Percentiles rank a stretch among this genome's conserved stretches.
Conservation (phyloP, 257 asterid genomes). For the Leptodermis oblonga region DNA sequence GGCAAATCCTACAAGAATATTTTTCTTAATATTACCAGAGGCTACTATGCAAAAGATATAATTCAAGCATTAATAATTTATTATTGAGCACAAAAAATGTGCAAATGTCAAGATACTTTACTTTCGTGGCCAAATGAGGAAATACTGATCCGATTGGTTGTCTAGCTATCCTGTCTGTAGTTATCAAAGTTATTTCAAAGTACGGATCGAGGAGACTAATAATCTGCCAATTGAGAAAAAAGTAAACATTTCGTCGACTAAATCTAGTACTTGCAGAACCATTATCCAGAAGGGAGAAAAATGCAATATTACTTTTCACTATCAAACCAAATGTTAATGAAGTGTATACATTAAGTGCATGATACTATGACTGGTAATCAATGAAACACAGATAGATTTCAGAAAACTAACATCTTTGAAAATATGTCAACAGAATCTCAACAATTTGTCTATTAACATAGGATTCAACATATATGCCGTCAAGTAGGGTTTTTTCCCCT, state of each 20-base stretch:
- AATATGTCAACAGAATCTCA: too few relatives aligned
- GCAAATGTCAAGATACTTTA: constrained; percentile 22
- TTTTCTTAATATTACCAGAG: background rate
- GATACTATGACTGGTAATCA: too few relatives aligned
- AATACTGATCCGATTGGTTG: constrained; percentile 87
- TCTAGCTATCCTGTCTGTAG: constrained; percentile 94
- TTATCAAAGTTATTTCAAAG: constrained; percentile 68
- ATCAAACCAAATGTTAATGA: too few relatives aligned
- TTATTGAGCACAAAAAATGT: background rate
- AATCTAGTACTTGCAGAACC: background rate
- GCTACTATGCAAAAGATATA: background rate
- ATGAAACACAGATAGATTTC: too few relatives aligned
- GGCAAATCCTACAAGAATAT: constrained; percentile 61
- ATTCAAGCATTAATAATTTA: background rate
- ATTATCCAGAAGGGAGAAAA: background rate
- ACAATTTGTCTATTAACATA: too few relatives aligned
- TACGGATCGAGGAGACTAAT: constrained; percentile 75
- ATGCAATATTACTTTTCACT: background rate
- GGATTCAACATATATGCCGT: too few relatives aligned
- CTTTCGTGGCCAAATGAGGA: constrained; percentile 79
- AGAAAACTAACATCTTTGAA: too few relatives aligned
- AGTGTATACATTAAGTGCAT: too few relatives aligned
- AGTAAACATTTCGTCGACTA: background rate
- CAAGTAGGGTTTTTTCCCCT: too few relatives aligned
- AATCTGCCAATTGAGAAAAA: constrained; percentile 43